Evolutionary conservation across 164 flowering plant species (phyloP).

Genomic region (Stephania cephalantha): DNA sequence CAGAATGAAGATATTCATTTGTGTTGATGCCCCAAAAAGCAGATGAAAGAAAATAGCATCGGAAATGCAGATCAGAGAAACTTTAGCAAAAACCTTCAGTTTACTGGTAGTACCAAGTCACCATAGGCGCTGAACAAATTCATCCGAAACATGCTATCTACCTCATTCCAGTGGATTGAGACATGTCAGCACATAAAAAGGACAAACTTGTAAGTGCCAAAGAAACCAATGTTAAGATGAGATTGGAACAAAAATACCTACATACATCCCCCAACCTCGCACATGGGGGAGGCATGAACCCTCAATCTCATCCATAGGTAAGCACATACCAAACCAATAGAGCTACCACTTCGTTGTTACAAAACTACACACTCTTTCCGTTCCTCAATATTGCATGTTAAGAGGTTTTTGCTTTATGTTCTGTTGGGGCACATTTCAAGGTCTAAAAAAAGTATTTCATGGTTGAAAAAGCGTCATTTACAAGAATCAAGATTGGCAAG

Average conservation of each 20-base stretch:
- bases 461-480: too few species aligned
- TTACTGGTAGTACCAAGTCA: background rate
- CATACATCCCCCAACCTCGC: background rate
- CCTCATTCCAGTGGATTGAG: background rate
- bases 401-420: too few species aligned
- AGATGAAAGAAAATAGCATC: background rate
- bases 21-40: background rate
- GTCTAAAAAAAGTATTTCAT: too few species aligned
- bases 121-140: background rate
- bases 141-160: background rate
- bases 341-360: too few species aligned
- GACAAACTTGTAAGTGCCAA: background rate
- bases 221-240: background rate
- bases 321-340: too few species aligned
- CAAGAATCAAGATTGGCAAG: too few species aligned
- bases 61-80: background rate
- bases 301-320: background rate
- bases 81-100: background rate
- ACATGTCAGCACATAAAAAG: background rate
- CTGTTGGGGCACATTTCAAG: too few species aligned
- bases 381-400: too few species aligned
- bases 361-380: too few species aligned
- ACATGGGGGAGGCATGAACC: background rate
- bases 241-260: background rate
- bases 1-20: background rate